Evolutionary conservation across 2,329 filamentous ascomycete species (phyloP).

Genomic region (Aspergillus fijiensis): DNA sequence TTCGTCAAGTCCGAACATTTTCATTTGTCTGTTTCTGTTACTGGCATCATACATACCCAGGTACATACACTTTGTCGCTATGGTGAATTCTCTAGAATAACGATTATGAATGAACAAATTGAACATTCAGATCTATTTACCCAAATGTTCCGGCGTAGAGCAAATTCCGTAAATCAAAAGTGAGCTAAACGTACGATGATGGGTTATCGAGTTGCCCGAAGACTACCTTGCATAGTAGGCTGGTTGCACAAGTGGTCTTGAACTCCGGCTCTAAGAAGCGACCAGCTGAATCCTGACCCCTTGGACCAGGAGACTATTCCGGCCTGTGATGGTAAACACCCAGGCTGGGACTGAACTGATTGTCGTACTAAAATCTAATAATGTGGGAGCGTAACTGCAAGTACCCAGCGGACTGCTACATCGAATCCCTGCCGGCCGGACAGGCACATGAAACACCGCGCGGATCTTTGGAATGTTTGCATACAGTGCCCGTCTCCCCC

Average conservation of each 20-base stretch:
- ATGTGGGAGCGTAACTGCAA: slow-evolving; percentile 4
- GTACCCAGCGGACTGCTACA: slow-evolving; percentile 1
- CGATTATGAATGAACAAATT: not conserved
- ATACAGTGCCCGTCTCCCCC: not conserved
- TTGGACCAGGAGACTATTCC: not conserved
- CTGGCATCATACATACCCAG: not conserved
- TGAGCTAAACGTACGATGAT: not conserved
- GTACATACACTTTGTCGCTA: not conserved
- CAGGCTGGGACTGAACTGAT: not conserved
- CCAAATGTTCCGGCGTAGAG: not conserved
- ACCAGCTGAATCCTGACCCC: not conserved
- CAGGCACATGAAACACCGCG: not conserved
- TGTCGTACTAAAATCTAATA: not conserved
- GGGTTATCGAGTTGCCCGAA: too few relatives aligned
- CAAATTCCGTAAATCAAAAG: not conserved
- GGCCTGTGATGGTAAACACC: not conserved
- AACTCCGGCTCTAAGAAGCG: not conserved
- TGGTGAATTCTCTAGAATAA: not conserved
- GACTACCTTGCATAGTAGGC: not conserved
- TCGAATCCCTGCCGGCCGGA: slow-evolving; percentile 2
- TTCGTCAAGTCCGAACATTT: slow-evolving; percentile 8
- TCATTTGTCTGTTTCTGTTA: not conserved
- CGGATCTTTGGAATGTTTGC: slow-evolving; percentile 1
- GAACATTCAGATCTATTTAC: not conserved
- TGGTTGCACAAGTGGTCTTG: not conserved